Evolutionary conservation across 2,329 filamentous ascomycete species (phyloP), one percentile per base, ranked within the genome.

Genomic region (Gnomoniopsis smithogilvyi): DNA sequence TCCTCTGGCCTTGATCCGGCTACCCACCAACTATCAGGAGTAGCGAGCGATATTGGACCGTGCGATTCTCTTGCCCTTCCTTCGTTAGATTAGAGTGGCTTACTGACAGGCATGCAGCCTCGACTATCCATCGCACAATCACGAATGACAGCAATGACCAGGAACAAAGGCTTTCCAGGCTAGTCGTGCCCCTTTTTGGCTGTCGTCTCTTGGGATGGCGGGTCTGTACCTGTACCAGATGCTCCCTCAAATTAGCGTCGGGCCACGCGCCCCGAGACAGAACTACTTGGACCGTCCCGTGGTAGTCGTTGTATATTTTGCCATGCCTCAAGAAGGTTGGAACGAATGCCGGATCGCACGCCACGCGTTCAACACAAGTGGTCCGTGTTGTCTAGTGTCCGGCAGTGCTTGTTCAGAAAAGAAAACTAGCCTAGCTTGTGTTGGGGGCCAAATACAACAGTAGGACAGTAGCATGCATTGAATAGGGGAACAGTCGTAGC

Each of bases 51-150:
- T 30, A 30, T 14, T n/a, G 17, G 15, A 41, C 4, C 19, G 41
- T 47, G 26, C 43, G 38, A 30, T 26, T 45, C 22, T 19, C 51
- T 52, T 49, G 24, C 21, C 48, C 24, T 43, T 30, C 22, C 30
- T 50, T 54, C 33, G 52, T 45, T 36, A 22, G 33, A 49, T 50
- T n/a, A 33, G 30, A 24, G 49, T 54, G 56, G 45, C 51, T 54
- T 49, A 26, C 43, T 58, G 24, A 58, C 45, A 58, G 51, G 51
- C 22, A 58, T 49, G 51, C 50, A 49, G 38, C 43, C 55, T 46
- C 22, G 26, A 36, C 34, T 36, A 36, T 36, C 36, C 45, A 43
- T 51, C 51, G 36, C 54, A 51, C 56, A 53, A 38, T 43, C 50
- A 54, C 26, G 41, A 36, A 58, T 50, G 50, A 36, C 24, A 52